Evolutionary conservation across 2,329 filamentous ascomycete genomes (phyloP), one percentile per base, ranked within the genome.

Genomic region (Fusarium fujikuroi): DNA sequence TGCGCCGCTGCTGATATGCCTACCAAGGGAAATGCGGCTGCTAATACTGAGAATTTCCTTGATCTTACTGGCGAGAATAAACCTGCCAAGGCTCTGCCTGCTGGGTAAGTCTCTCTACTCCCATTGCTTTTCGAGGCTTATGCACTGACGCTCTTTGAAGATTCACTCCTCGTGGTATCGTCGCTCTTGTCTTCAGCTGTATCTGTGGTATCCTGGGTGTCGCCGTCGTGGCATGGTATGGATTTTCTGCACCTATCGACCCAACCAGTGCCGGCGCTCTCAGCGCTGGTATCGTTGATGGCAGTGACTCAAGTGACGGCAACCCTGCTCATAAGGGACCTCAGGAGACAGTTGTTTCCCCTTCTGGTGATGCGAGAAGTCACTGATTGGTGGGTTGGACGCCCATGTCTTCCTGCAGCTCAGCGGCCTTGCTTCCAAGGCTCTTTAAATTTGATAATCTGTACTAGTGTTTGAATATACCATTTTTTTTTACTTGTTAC

Each of bases 111-210:
- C 42, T 50, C 15, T 23, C 15, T 36, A 14, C 12, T 23, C 16
- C 40, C 9, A 10, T n/a, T 40, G 10, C 10, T 46, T 40, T 32
- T 30, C 6, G 18, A 44, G 36, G 19, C 23, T 5, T 23, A 16
- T 54, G 44, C 10, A 28, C 44, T 72, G 40, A 58, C 52, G 25
- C 34, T 34, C 25, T 15, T 44, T 23, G 21, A 8, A 87, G 86
- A 2, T 95, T 95, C 79, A 93, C 91, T 1, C 81, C 91, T 0
- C 86, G 87, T 37, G 94, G 93, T 12, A 92, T 93, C 53, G 90
- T 94, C 3, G 93, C 94, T 14, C 82, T 96, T 74, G 91, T 92
- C 11, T 95, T 95, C 79, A 93, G 91, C 77, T 89, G 88, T 72
- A 74, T 95, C 9, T 87, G 87, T 8, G 94, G 92, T 8, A 85